Evolutionary conservation across 306 rosid species (phyloP).

Genomic region (Corylus heterophylla): DNA sequence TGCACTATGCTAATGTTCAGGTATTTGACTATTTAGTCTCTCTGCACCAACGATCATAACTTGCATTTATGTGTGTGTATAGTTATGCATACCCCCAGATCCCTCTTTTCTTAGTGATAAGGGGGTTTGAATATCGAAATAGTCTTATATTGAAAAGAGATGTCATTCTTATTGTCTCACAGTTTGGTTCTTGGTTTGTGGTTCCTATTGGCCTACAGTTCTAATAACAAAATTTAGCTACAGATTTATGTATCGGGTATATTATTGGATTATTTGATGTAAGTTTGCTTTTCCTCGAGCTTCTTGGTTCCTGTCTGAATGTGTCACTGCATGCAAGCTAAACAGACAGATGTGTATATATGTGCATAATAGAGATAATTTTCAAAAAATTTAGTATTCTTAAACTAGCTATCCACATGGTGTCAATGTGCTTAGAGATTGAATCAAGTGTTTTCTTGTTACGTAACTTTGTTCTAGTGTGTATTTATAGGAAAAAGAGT

Average conservation of each 20-base stretch:
- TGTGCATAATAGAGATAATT: not conserved
- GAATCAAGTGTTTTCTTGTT: not conserved
- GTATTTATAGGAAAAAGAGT: not conserved
- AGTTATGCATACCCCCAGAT: not conserved
- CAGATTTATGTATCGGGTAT: not conserved
- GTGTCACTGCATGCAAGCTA: not conserved
- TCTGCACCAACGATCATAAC: conserved; percentile 3
- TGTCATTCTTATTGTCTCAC: not conserved
- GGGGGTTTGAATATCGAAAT: not conserved
- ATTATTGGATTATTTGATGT: not conserved
- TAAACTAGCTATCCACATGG: not conserved
- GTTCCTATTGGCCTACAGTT: not conserved
- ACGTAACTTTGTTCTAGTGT: not conserved
- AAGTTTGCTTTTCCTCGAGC: not conserved
- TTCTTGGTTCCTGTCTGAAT: not conserved
- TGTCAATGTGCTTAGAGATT: not conserved
- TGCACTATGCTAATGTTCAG: conserved; percentile 76
- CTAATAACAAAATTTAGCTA: not conserved
- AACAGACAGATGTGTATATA: not conserved
- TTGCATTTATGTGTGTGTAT: not conserved
- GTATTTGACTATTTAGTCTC: conserved; percentile 41
- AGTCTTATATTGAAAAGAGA: not conserved
- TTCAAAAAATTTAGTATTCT: not conserved
- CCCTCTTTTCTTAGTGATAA: not conserved
- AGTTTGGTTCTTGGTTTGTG: not conserved